Conservation (phyloP, 2,329 filamentous ascomycete genomes). For the Lachnellula suecica region DNA sequence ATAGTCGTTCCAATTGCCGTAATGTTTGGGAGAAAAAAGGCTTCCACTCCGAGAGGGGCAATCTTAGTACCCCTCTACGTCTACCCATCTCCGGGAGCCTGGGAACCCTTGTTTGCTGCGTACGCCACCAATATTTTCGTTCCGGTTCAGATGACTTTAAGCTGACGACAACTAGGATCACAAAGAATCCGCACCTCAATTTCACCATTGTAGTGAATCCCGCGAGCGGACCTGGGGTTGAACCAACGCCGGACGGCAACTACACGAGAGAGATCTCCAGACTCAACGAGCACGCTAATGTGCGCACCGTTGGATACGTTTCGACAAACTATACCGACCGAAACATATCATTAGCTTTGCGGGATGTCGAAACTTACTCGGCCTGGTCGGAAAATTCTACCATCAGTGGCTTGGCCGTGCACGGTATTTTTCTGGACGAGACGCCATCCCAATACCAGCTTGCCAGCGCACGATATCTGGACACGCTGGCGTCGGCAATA, state of each 20-base stretch:
- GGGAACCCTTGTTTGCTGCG: conserved; percentile 44
- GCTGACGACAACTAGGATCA: conserved; percentile 7
- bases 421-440: conserved; percentile 48
- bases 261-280: conserved; percentile 36
- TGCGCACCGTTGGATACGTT: conserved; percentile 41
- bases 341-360: conserved; percentile 28
- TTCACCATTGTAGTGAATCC: conserved; percentile 32
- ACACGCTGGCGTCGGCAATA: conserved; percentile 34
- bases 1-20: conserved; percentile 31
- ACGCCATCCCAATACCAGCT: conserved; percentile 38
- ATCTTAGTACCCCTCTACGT: conserved; percentile 49
- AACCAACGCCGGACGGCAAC: conserved; percentile 32
- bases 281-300: conserved; percentile 38
- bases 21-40: conserved; percentile 34
- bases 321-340: conserved; percentile 35
- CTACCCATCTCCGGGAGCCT: conserved; percentile 45
- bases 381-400: conserved; percentile 38
- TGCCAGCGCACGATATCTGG: conserved; percentile 33
- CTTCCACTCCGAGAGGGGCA: conserved; percentile 37
- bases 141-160: background rate
- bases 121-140: conserved; percentile 27
- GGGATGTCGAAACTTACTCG: conserved; percentile 44
- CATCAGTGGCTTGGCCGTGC: conserved; percentile 38
- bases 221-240: conserved; percentile 33
- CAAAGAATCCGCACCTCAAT: conserved; percentile 23